A percentile compares a stretch with the other conserved stretches of the same genome.
These are phyloP conservation scores for Dipodascus albidus DNA, from an alignment of 805 yeast genomes.

Conservation along the genomic window DNA sequence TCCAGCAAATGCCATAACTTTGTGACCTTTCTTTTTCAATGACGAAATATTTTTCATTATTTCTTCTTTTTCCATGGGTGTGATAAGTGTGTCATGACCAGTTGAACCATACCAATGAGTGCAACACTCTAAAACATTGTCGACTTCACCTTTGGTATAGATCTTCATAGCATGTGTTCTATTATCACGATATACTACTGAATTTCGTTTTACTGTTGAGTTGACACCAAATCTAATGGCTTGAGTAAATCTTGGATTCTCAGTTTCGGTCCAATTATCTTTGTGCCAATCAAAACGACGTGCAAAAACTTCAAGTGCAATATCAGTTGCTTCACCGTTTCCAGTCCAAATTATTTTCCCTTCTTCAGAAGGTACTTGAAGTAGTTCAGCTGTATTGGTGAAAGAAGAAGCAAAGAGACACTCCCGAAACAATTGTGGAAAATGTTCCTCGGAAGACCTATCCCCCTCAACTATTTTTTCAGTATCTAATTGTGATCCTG, in stretches of 20 bases:
- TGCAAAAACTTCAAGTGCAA: constrained; percentile 73
- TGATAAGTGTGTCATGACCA: constrained; percentile 13
- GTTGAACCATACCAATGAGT: constrained; percentile 35
- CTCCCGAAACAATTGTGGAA: constrained; percentile 22
- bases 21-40: constrained; percentile 53
- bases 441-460: background rate
- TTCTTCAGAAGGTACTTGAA: constrained; percentile 30
- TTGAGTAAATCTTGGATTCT: constrained; percentile 27
- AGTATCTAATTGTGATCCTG: background rate
- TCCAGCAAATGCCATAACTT: constrained; percentile 63
- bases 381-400: constrained; percentile 67
- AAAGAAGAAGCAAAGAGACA: constrained; percentile 61
- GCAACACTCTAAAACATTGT: constrained; percentile 50
- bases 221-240: constrained; percentile 61
- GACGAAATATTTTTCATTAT: constrained; percentile 28
- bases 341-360: constrained; percentile 51
- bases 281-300: constrained; percentile 36
- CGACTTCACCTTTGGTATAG: constrained; percentile 69
- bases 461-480: background rate
- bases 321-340: constrained; percentile 83
- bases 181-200: constrained; percentile 38
- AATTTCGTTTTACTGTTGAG: constrained; percentile 63
- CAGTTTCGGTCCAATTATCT: constrained; percentile 29
- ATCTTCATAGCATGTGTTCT: constrained; percentile 24
- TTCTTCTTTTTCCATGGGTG: constrained; percentile 21